A percentile compares a stretch with the other conserved stretches of the same genome.
Conservation (phyloP, 164 flowering plant species). For the Tetrastigma voinierianum region DNA sequence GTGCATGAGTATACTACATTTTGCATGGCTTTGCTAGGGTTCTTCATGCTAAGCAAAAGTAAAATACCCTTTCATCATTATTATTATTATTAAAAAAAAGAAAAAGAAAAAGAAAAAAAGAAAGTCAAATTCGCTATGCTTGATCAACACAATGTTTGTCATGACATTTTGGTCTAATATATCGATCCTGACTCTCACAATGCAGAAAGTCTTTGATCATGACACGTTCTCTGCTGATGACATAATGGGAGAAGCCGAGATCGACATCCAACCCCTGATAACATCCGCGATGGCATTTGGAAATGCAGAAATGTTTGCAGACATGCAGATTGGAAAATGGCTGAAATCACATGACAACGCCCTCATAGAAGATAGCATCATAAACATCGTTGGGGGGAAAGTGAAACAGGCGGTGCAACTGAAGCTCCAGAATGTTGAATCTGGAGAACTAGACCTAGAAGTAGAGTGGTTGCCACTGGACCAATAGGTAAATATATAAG, state of each 20-base stretch:
- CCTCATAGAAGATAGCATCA: constrained; percentile 73
- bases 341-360: constrained; percentile 86
- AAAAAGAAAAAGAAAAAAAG: no score
- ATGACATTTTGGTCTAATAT: not conserved
- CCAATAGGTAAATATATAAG: constrained; percentile 39
- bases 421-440: constrained; percentile 95
- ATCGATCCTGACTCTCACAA: not conserved
- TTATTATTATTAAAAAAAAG: no score
- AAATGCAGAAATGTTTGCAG: constrained; percentile 69
- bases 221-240: constrained; percentile 96
- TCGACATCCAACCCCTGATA: constrained; percentile 87
- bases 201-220: constrained; percentile 75
- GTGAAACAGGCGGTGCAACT: constrained; percentile 70
- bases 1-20: no score
- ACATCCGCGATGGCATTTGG: constrained; percentile 85
- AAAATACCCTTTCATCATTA: no score
- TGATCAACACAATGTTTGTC: no score
- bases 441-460: constrained; percentile 76
- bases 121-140: no score
- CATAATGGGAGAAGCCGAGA: constrained; percentile 97
- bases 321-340: constrained; percentile 99
- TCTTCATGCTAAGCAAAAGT: no score
- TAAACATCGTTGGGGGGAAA: constrained; percentile 79
- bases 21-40: no score
- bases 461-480: constrained; percentile 89